These are phyloP conservation scores for Vanrija sp. DNA, from an alignment of 1,284 basidiomycete species.

Conservation along the genomic window DNA sequence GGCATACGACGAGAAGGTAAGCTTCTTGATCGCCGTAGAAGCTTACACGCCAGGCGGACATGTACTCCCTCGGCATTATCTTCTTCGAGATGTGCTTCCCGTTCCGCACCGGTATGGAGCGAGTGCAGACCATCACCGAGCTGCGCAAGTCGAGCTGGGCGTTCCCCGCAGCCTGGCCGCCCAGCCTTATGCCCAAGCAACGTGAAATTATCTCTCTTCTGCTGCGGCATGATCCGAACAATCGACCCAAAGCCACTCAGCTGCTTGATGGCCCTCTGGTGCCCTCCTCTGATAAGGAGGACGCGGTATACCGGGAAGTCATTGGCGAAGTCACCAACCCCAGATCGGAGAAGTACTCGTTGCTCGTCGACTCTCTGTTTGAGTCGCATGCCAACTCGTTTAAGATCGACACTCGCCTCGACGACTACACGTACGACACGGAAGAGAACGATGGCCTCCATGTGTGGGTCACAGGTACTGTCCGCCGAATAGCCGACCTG, in stretches of 20 bases:
- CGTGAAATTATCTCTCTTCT: conserved; percentile 65
- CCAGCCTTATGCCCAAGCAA: conserved; percentile 56
- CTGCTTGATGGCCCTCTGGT: conserved; percentile 75
- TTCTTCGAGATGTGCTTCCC: conserved; percentile 96
- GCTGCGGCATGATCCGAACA: conserved; percentile 76
- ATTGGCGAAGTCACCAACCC: conserved; percentile 46
- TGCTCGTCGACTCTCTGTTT: conserved; percentile 39
- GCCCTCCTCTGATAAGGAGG: conserved; percentile 35
- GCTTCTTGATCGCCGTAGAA: background rate
- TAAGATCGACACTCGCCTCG: conserved; percentile 62
- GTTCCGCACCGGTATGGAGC: conserved; percentile 83
- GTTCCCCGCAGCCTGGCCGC: conserved; percentile 63
- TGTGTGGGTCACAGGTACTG: conserved; percentile 56
- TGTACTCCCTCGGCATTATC: conserved; percentile 92
- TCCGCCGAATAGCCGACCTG: conserved; percentile 68
- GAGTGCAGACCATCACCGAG: conserved; percentile 75
- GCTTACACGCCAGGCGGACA: conserved; percentile 63
- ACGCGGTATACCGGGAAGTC: conserved; percentile 36
- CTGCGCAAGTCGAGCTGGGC: conserved; percentile 67
- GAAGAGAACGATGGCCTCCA: conserved; percentile 62
- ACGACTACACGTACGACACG: conserved; percentile 71
- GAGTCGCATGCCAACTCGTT: conserved; percentile 46
- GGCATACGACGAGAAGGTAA: conserved; percentile 50
- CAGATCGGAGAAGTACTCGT: conserved; percentile 40
- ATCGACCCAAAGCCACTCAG: conserved; percentile 77